Percentiles rank a stretch among this genome's conserved stretches.
Conservation (phyloP, 1,139 yeast genomes). For the Nakaseomyces glabratus region DNA sequence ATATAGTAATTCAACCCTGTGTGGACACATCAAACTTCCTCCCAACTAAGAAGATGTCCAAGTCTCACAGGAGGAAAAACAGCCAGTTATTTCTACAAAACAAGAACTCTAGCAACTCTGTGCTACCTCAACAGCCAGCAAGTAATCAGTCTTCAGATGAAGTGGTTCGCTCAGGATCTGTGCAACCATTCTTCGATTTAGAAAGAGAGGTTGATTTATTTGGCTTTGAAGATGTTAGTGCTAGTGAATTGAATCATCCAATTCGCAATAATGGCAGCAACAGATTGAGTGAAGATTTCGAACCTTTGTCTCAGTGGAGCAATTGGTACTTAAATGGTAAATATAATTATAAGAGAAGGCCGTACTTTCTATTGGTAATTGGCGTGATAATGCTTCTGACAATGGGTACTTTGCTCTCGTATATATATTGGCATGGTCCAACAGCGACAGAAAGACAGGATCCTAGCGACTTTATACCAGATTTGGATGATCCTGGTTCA, state of each 20-base stretch:
- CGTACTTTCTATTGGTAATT: not conserved
- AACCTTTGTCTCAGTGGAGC: constrained; percentile 1
- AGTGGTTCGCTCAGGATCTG: not conserved
- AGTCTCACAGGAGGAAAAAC: constrained; percentile 13
- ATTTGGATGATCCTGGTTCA: no score
- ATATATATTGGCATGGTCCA: not conserved
- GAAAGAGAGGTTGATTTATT: not conserved
- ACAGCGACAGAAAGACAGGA: not conserved
- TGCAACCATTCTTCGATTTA: constrained; percentile 1
- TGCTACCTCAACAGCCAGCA: not conserved
- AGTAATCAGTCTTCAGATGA: not conserved
- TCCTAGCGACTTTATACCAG: not conserved
- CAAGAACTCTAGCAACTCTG: constrained; percentile 11
- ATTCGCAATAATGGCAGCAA: not conserved
- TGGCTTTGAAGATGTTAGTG: constrained; percentile 4
- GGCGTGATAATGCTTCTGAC: not conserved
- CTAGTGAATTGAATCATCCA: not conserved
- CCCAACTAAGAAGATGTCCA: no score
- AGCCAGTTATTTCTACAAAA: constrained; percentile 12
- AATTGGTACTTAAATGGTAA: not conserved
- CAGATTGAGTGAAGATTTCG: not conserved
- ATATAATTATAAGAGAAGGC: not conserved
- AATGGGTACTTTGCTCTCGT: no score
- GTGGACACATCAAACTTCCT: no score
- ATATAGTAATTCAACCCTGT: no score